Evolutionary conservation across 257 asterid species (phyloP).

Genomic region (Fraxinus pennsylvanica): DNA sequence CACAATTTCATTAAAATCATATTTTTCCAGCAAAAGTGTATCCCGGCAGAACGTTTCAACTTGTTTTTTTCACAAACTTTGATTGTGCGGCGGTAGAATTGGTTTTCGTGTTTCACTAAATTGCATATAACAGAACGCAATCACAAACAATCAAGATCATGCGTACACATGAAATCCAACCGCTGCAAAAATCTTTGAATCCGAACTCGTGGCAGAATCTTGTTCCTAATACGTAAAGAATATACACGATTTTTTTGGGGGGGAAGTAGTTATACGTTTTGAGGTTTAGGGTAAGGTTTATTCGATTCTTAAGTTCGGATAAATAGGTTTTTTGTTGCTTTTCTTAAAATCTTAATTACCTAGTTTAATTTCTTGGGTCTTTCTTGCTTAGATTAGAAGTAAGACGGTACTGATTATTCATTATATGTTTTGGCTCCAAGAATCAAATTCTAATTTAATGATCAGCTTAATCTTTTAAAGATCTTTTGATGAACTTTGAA

Average conservation of each 20-base stretch:
- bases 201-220: not conserved
- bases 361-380: not conserved
- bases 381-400: not conserved
- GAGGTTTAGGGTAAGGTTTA: not conserved
- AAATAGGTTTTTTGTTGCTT: not conserved
- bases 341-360: not conserved
- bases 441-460: too few relatives aligned
- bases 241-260: not conserved
- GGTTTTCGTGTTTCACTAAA: not conserved
- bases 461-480: too few relatives aligned
- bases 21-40: too few relatives aligned
- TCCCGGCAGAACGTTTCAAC: too few relatives aligned
- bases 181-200: not conserved
- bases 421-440: too few relatives aligned
- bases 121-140: not conserved
- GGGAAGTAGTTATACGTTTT: not conserved
- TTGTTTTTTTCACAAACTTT: too few relatives aligned
- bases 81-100: too few relatives aligned
- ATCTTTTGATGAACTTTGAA: too few relatives aligned
- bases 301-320: not conserved
- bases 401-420: not conserved
- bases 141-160: not conserved
- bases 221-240: not conserved
- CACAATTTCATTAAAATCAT: too few relatives aligned
- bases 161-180: not conserved